These are phyloP conservation scores for Bondarzewia mesenterica DNA, from an alignment of 1,284 basidiomycete species.

Conservation along the genomic window DNA sequence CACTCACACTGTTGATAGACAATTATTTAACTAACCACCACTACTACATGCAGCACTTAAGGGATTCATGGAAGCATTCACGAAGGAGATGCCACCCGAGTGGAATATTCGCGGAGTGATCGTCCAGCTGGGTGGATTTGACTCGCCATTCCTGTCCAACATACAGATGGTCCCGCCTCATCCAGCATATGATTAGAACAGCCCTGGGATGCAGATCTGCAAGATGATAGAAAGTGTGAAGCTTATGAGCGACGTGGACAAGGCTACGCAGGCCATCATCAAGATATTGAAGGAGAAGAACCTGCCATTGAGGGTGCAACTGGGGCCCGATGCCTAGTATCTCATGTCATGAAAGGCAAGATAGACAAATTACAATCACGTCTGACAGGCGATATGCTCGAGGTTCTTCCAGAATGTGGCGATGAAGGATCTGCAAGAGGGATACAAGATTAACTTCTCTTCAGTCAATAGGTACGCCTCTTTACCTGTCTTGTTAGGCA, in stretches of 20 bases:
- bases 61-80: slow-evolving; percentile 22
- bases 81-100: slow-evolving; percentile 18
- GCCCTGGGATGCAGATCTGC: slow-evolving; percentile 5
- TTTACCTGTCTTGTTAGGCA: slow-evolving; percentile 4
- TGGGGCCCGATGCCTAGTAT: slow-evolving; percentile 24
- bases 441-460: slow-evolving; percentile 86
- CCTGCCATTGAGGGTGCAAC: slow-evolving; percentile 26
- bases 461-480: slow-evolving; percentile 49
- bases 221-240: slow-evolving; percentile 2
- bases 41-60: slow-evolving; percentile 22
- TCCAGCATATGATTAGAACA: slow-evolving; percentile 13
- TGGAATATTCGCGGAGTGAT: slow-evolving; percentile 27
- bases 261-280: slow-evolving; percentile 15
- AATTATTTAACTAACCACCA: neutral
- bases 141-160: slow-evolving; percentile 21
- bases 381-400: slow-evolving; percentile 93
- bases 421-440: slow-evolving; percentile 90
- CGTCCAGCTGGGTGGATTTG: slow-evolving; percentile 27
- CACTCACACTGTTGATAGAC: neutral
- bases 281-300: slow-evolving; percentile 14
- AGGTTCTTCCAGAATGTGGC: slow-evolving; percentile 96
- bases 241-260: slow-evolving; percentile 11
- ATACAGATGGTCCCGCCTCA: slow-evolving; percentile 10
- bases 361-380: slow-evolving; percentile 80
- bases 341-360: slow-evolving; percentile 20